These are phyloP conservation scores for Alternaria arborescens DNA, from an alignment of 2,329 filamentous ascomycete genomes.

Conservation along the genomic window DNA sequence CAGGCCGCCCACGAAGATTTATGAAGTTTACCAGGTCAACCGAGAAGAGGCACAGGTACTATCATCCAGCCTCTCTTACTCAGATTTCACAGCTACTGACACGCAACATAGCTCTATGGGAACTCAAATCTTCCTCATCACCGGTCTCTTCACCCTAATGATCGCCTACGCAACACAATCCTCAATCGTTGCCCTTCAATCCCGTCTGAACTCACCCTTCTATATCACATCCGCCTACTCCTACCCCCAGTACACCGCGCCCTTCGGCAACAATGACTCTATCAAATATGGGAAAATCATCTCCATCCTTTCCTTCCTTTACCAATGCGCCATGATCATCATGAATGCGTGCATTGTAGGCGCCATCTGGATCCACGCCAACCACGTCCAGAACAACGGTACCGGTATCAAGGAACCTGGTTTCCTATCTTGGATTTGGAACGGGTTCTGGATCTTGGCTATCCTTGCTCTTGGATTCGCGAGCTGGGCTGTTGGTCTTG, in stretches of 20 bases:
- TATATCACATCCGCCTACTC: slow-evolving; percentile 26
- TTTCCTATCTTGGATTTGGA: slow-evolving; percentile 22
- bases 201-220: slow-evolving; percentile 20
- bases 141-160: slow-evolving; percentile 24
- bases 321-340: slow-evolving; percentile 28
- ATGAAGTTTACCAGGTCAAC: slow-evolving; percentile 14
- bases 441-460: slow-evolving; percentile 24
- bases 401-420: slow-evolving; percentile 25
- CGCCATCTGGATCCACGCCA: slow-evolving; percentile 30
- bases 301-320: slow-evolving; percentile 27
- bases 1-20: slow-evolving; percentile 18
- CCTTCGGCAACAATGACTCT: not conserved
- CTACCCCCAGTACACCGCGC: slow-evolving; percentile 19
- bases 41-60: slow-evolving; percentile 12
- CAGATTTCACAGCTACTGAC: not conserved
- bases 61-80: too few species aligned
- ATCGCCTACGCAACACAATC: slow-evolving; percentile 26
- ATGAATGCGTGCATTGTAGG: slow-evolving; percentile 35
- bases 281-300: slow-evolving; percentile 20
- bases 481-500: slow-evolving; percentile 24
- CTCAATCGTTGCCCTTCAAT: slow-evolving; percentile 25
- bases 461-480: slow-evolving; percentile 25
- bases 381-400: slow-evolving; percentile 27
- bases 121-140: slow-evolving; percentile 27
- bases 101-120: slow-evolving; percentile 10